Evolutionary conservation across 164 flowering plant species (phyloP).

Genomic region (Magnolia kwangsiensis): DNA sequence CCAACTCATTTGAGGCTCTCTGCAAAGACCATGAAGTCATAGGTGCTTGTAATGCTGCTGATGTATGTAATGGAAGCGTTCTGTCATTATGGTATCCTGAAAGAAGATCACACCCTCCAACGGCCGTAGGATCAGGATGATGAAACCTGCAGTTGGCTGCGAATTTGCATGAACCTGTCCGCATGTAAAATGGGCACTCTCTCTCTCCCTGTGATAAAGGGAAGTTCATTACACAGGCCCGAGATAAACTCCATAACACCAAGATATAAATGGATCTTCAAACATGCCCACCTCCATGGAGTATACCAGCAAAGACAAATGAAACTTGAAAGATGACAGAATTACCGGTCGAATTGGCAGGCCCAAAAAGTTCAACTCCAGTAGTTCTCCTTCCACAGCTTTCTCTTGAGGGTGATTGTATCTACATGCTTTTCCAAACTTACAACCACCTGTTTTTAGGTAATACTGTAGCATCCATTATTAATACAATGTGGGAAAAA

Average conservation of each 20-base stretch:
- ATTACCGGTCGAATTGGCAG: slow-evolving; percentile 85
- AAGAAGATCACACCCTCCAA: slow-evolving; percentile 30
- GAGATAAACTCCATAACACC: not conserved
- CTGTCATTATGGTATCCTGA: no score
- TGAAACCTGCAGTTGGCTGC: slow-evolving; percentile 80
- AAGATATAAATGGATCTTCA: not conserved
- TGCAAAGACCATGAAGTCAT: slow-evolving; percentile 57
- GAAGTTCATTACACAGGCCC: not conserved
- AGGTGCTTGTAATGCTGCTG: slow-evolving; percentile 35
- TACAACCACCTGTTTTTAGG: slow-evolving; percentile 72
- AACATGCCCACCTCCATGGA: not conserved
- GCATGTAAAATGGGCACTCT: slow-evolving; percentile 87
- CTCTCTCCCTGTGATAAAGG: slow-evolving; percentile 65
- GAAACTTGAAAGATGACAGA: not conserved
- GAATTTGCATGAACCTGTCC: slow-evolving; percentile 88
- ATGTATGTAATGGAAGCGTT: slow-evolving; percentile 17
- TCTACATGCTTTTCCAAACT: slow-evolving; percentile 75
- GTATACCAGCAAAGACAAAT: not conserved
- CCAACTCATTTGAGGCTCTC: slow-evolving; percentile 42
- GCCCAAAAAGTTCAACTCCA: slow-evolving; percentile 72
- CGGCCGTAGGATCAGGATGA: slow-evolving; percentile 86
- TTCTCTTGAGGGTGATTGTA: slow-evolving; percentile 54
- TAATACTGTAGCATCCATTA: slow-evolving; percentile 49
- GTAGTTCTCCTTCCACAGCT: slow-evolving; percentile 22
- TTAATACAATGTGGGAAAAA: no score